Percentiles rank a stretch among this genome's conserved stretches.
phyloP scores from a whole-genome alignment of 1,284 basidiomycete species.

The Vanrija sp. region DNA sequence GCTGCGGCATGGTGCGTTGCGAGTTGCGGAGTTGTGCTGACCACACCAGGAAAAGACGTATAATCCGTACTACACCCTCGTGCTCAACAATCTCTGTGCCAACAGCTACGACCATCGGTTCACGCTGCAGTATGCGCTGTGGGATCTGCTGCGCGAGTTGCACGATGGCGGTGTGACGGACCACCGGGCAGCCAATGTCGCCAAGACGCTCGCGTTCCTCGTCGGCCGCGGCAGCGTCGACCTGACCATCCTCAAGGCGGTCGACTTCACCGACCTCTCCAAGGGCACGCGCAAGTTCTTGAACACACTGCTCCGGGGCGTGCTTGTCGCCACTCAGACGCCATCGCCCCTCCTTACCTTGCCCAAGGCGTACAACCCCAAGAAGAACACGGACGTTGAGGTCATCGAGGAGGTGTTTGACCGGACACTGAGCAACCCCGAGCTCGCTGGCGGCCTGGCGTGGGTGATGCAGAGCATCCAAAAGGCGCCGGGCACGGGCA shows the following conservation, averaged over 20 bases:
- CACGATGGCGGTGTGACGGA: slow-evolving; percentile 58
- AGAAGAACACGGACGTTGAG: slow-evolving; percentile 49
- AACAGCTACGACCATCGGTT: slow-evolving; percentile 67
- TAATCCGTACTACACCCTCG: slow-evolving; percentile 93
- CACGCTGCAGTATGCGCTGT: slow-evolving; percentile 91
- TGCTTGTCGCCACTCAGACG: slow-evolving; percentile 69
- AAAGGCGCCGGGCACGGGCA: slow-evolving; percentile 46
- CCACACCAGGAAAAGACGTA: slow-evolving; percentile 72
- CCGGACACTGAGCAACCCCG: slow-evolving; percentile 31
- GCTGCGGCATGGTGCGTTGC: slow-evolving; percentile 76
- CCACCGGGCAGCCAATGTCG: slow-evolving; percentile 53
- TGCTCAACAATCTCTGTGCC: slow-evolving; percentile 61
- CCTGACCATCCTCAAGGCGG: slow-evolving; percentile 77
- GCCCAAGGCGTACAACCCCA: slow-evolving; percentile 23
- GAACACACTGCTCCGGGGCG: slow-evolving; percentile 60
- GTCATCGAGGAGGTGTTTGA: slow-evolving; percentile 44
- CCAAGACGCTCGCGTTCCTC: slow-evolving; percentile 76
- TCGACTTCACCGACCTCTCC: slow-evolving; percentile 75
- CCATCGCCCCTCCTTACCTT: slow-evolving; percentile 57
- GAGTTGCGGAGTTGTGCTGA: not conserved
- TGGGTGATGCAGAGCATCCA: slow-evolving; percentile 59
- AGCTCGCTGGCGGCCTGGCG: slow-evolving; percentile 41
- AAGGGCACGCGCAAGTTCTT: slow-evolving; percentile 64
- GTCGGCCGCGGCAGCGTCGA: slow-evolving; percentile 68
- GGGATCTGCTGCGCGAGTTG: slow-evolving; percentile 93